Evolutionary conservation across 2,329 filamentous ascomycete species (phyloP), one percentile per base, ranked within the genome.

Genomic region (Hymenoscyphus repandus): DNA sequence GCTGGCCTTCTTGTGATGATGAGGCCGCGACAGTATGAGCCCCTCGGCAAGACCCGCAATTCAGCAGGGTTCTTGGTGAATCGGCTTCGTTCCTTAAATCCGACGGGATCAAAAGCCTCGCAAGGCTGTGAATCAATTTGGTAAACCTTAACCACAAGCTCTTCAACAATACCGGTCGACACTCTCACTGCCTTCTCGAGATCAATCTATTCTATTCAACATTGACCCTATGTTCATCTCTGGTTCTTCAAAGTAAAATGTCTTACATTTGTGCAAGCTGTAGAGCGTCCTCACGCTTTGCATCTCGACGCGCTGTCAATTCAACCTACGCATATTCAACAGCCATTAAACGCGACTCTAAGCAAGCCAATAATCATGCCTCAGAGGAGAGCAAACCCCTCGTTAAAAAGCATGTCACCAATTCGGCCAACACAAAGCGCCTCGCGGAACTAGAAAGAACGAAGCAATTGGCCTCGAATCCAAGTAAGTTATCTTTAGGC

Each of bases 261-360:
- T 55, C 45, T 38, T 56, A 50, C 20, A 54, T 58, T 40, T 58
- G 57, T 17, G 32, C 36, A 49, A 52, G 42, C 30, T 63, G 61
- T 48, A 53, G 57, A 47, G 45, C 51, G 33, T 51, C 44, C 1
- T 13, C 57, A 1, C 31, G 43, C 32, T 45, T 43, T 47, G 31
- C 33, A 12, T 17, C 55, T 18, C 39, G 33, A 18, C 46, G 6
- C 45, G 30, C 41, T 22, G 20, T 13, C 20, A 30, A n/a, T 9
- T 32, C 41, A 46, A 31, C 17, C 27, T 58, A 45, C 22, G 38
- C 10, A 13, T 51, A 54, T 9, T 46, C 15, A 31, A 34, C 17
- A 15, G 48, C 40, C 42, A 34, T 27, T 27, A 7, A 27, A 27
- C 22, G 7, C 22, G 22, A 27, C 22, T 7, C 22, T 7, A 27